These are phyloP conservation scores for Penicillium samsonianum DNA, from an alignment of 495 filamentous ascomycete genomes.

Conservation along the genomic window DNA sequence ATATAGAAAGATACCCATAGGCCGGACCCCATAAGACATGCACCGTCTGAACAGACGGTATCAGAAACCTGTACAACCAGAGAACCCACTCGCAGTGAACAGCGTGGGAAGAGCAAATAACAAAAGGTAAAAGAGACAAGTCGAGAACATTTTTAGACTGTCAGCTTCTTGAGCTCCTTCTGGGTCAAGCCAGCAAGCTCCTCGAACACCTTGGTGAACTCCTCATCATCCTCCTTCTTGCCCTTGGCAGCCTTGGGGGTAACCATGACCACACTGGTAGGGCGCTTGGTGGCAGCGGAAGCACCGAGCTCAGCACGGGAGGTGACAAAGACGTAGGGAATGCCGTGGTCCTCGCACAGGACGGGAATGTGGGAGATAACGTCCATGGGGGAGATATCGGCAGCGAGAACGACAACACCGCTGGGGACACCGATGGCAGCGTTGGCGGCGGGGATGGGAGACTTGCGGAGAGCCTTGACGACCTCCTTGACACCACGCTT, in stretches of 20 bases:
- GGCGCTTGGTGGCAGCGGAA: constrained; percentile 88
- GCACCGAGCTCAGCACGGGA: constrained; percentile 88
- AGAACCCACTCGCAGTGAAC: constrained; percentile 36
- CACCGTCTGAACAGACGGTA: constrained; percentile 44
- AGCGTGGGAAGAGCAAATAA: constrained; percentile 29
- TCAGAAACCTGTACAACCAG: constrained; percentile 50
- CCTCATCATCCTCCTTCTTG: constrained; percentile 60
- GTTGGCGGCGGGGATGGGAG: constrained; percentile 58
- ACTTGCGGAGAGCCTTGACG: constrained; percentile 94
- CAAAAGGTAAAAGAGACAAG: constrained; percentile 29
- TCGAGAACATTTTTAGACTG: constrained; percentile 40
- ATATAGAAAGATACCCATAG: constrained; percentile 46
- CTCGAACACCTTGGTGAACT: constrained; percentile 71
- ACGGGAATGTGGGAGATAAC: constrained; percentile 97
- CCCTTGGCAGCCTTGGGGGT: constrained; percentile 56
- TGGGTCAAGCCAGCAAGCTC: constrained; percentile 71
- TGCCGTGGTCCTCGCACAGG: constrained; percentile 93
- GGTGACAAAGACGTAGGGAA: constrained; percentile 89
- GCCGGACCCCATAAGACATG: constrained; percentile 50
- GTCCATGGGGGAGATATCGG: constrained; percentile 95
- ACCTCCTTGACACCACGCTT: constrained; percentile 98
- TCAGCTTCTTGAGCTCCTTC: constrained; percentile 61
- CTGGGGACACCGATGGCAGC: constrained; percentile 53
- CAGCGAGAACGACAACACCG: constrained; percentile 87
- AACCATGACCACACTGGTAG: constrained; percentile 93